Conservation (phyloP, 768 basidiomycete genomes). For the Termitomyces sp. region DNA sequence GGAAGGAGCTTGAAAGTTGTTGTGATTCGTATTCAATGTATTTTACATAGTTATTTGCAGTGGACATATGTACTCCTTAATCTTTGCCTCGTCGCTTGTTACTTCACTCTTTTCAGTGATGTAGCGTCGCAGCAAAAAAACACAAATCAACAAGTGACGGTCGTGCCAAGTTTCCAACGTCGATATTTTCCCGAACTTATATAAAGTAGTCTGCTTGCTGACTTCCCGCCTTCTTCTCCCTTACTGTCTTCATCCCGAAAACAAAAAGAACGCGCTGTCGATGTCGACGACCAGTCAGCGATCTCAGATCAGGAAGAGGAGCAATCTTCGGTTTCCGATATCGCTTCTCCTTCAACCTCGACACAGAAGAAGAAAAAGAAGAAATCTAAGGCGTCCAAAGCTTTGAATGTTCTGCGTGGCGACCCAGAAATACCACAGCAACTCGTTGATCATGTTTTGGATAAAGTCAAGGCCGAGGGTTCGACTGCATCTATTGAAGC, state of each 20-base stretch:
- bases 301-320: constrained; percentile 29
- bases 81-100: too few relatives aligned
- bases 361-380: constrained; percentile 81
- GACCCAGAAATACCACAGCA: constrained; percentile 54
- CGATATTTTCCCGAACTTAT: not conserved
- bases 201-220: not conserved
- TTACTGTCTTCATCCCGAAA: constrained; percentile 35
- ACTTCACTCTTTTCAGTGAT: too few relatives aligned
- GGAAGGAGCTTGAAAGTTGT: not conserved
- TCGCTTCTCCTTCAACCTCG: constrained; percentile 37
- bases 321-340: constrained; percentile 23
- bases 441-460: constrained; percentile 64
- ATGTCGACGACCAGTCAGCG: constrained; percentile 35
- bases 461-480: constrained; percentile 61
- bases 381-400: constrained; percentile 64
- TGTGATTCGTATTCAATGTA: not conserved
- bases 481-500: constrained; percentile 40
- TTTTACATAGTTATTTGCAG: not conserved
- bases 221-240: not conserved
- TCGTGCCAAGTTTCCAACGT: not conserved
- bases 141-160: not conserved
- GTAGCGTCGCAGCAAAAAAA: not conserved
- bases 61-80: not conserved
- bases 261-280: constrained; percentile 37
- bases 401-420: constrained; percentile 44